Evolutionary conservation across 2,329 filamentous ascomycete genomes (phyloP).

Genomic region (Colletotrichum sp.): DNA sequence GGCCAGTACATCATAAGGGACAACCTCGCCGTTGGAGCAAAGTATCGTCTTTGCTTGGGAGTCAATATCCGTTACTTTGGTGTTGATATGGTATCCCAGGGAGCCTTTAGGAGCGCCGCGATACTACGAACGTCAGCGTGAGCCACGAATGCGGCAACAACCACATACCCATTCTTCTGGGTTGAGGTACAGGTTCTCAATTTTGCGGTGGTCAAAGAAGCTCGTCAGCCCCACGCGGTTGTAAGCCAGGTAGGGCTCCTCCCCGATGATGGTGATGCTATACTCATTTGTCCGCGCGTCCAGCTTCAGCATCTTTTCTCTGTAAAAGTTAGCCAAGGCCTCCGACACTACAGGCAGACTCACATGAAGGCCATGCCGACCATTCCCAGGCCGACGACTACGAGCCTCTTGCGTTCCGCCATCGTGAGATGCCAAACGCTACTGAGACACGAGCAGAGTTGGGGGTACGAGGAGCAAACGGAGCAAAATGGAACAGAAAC

Average conservation of each 20-base stretch:
- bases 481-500: neutral
- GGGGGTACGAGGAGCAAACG: neutral
- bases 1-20: constrained; percentile 81
- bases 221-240: constrained; percentile 89
- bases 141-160: too few species aligned
- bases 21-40: constrained; percentile 70
- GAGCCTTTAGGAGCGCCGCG: constrained; percentile 67
- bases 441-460: neutral
- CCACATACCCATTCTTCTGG: constrained; percentile 75
- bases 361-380: constrained; percentile 89
- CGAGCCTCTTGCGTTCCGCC: constrained; percentile 67
- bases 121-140: constrained; percentile 56
- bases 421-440: constrained; percentile 30
- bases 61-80: constrained; percentile 69
- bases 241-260: constrained; percentile 87
- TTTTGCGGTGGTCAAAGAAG: constrained; percentile 85
- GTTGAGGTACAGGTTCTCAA: constrained; percentile 89
- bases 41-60: constrained; percentile 67
- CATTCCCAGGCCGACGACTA: constrained; percentile 90
- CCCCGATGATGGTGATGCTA: constrained; percentile 83
- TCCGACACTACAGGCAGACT: constrained; percentile 35
- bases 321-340: constrained; percentile 35
- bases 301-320: constrained; percentile 87
- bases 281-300: constrained; percentile 78
- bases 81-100: constrained; percentile 77